A percentile compares a stretch with the other conserved stretches of the same genome.
Conservation (phyloP, 2,329 filamentous ascomycete genomes). For the Anthostomella pinea region DNA sequence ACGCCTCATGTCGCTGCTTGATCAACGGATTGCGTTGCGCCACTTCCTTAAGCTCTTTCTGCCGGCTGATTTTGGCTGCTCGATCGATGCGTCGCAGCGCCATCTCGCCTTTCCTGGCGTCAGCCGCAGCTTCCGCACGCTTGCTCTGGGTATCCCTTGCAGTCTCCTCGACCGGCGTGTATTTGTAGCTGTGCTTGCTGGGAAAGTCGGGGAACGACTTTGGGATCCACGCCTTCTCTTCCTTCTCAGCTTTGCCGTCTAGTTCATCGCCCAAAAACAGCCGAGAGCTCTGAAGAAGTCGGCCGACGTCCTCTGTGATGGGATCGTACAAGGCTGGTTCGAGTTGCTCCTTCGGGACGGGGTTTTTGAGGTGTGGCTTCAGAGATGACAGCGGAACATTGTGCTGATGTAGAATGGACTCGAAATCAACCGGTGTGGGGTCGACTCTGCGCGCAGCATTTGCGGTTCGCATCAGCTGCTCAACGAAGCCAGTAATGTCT, state of each 20-base stretch:
- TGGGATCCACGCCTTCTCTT: slow-evolving; percentile 55
- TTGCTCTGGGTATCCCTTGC: slow-evolving; percentile 52
- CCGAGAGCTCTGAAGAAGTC: slow-evolving; percentile 38
- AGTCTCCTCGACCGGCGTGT: slow-evolving; percentile 45
- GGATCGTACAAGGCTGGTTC: slow-evolving; percentile 38
- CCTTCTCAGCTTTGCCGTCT: slow-evolving; percentile 57
- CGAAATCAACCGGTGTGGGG: slow-evolving; percentile 57
- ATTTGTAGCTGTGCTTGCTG: slow-evolving; percentile 62
- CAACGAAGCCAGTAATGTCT: slow-evolving; percentile 51
- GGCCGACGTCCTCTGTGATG: slow-evolving; percentile 37
- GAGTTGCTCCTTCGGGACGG: slow-evolving; percentile 41
- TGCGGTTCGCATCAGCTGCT: slow-evolving; percentile 46
- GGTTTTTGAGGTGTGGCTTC: slow-evolving; percentile 55
- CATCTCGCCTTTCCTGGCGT: slow-evolving; percentile 60
- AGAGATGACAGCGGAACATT: slow-evolving; percentile 51
- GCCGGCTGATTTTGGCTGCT: slow-evolving; percentile 61
- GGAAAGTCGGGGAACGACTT: slow-evolving; percentile 59
- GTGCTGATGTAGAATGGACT: slow-evolving; percentile 48
- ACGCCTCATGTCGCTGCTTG: slow-evolving; percentile 55
- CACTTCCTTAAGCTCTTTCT: slow-evolving; percentile 59
- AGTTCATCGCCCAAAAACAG: slow-evolving; percentile 53
- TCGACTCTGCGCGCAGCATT: slow-evolving; percentile 49
- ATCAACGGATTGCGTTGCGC: slow-evolving; percentile 52
- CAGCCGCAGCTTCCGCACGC: slow-evolving; percentile 56
- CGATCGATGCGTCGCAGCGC: slow-evolving; percentile 58